A percentile compares a stretch with the other conserved stretches of the same genome.
These are phyloP conservation scores for Debaryomyces sp. DNA, from an alignment of 1,139 yeast genomes.

Conservation along the genomic window DNA sequence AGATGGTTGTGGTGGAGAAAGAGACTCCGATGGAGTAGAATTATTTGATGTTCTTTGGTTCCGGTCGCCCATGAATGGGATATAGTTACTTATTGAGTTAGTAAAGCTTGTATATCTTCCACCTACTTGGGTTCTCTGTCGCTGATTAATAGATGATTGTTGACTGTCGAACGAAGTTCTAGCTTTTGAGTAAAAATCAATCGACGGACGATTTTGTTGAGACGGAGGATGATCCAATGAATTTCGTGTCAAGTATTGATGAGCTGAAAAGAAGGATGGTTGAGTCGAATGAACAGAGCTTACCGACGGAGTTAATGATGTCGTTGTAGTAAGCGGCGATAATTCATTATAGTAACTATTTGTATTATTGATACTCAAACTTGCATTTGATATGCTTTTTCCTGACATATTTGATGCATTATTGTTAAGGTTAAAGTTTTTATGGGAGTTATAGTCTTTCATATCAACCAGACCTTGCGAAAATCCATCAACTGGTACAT, in stretches of 20 bases:
- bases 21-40: constrained; percentile 22
- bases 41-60: constrained; percentile 26
- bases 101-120: constrained; percentile 41
- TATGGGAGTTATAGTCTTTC: background rate
- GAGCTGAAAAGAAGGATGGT: constrained; percentile 50
- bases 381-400: constrained; percentile 7
- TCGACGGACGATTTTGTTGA: constrained; percentile 33
- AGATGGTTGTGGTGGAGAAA: constrained; percentile 13
- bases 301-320: constrained; percentile 47
- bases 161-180: constrained; percentile 31
- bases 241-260: constrained; percentile 42
- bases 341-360: constrained; percentile 27
- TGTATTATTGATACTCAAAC: constrained; percentile 7
- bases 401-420: constrained; percentile 16
- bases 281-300: constrained; percentile 47
- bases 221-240: constrained; percentile 43
- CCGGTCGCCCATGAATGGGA: constrained; percentile 49
- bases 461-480: constrained; percentile 20
- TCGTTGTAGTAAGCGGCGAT: constrained; percentile 49
- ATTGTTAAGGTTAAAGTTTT: constrained; percentile 8
- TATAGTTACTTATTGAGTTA: constrained; percentile 42
- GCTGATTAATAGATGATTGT: constrained; percentile 15
- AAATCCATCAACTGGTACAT: constrained; percentile 7
- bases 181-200: constrained; percentile 33
- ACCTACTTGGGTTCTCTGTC: constrained; percentile 20